A percentile compares a stretch with the other conserved stretches of the same genome.
These are phyloP conservation scores for Aspergillus felis DNA, from an alignment of 2,329 filamentous ascomycete genomes.

Conservation along the genomic window DNA sequence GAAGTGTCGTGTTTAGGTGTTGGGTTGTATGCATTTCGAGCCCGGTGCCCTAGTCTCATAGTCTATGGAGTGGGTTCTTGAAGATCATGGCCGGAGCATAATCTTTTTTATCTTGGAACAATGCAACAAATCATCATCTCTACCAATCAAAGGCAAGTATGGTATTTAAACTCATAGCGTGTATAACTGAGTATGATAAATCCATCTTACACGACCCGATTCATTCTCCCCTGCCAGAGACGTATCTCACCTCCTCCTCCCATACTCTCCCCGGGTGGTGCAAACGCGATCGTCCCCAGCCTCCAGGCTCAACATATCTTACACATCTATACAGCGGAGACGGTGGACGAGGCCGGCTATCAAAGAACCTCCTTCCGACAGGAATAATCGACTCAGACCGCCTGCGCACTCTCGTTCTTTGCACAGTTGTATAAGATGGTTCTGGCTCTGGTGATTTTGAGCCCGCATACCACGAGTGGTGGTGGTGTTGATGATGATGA, in stretches of 20 bases:
- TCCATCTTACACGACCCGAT: not conserved
- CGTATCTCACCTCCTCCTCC: constrained; percentile 15
- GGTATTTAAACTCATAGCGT: not conserved
- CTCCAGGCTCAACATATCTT: constrained; percentile 12
- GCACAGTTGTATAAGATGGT: not conserved
- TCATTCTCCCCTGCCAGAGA: constrained; percentile 8
- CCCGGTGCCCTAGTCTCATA: not conserved
- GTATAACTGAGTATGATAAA: not conserved
- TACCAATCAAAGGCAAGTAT: not conserved
- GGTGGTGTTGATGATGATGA: not conserved
- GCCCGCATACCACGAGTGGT: not conserved
- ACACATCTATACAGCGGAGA: not conserved
- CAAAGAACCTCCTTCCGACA: not conserved
- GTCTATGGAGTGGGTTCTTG: not conserved
- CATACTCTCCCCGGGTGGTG: constrained; percentile 2
- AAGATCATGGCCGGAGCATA: too few relatives aligned
- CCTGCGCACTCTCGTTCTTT: not conserved
- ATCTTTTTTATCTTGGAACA: not conserved
- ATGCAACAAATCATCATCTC: not conserved
- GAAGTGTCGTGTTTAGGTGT: not conserved
- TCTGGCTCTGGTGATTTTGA: not conserved
- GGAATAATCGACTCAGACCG: not conserved
- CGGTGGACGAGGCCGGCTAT: constrained; percentile 1
- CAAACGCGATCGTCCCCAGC: not conserved
- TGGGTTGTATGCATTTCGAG: not conserved